Conservation (phyloP, 2,329 filamentous ascomycete genomes). For the Monilinia aucupariae region DNA sequence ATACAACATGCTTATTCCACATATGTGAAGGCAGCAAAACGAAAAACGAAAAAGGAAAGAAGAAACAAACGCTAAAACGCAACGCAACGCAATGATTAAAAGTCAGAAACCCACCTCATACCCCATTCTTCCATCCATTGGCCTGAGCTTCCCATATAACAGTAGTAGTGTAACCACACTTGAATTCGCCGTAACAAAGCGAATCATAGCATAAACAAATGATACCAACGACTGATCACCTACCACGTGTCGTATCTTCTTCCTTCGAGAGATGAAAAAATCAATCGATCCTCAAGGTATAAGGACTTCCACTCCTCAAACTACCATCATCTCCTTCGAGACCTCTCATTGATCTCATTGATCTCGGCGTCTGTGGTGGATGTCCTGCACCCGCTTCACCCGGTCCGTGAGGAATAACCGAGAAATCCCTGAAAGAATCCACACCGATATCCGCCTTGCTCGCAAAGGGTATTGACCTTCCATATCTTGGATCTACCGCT, state of each 20-base stretch:
- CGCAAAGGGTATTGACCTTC: constrained; percentile 19
- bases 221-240: neutral
- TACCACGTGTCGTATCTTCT: too few species aligned
- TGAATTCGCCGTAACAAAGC: neutral
- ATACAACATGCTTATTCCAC: neutral
- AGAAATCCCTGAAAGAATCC: constrained; percentile 28
- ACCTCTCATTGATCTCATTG: constrained; percentile 20
- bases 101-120: neutral
- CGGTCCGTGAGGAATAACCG: constrained; percentile 18
- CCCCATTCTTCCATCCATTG: neutral
- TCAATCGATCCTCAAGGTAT: constrained; percentile 27
- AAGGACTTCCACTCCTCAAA: constrained; percentile 26
- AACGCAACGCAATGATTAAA: neutral
- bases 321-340: constrained; percentile 11
- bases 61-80: neutral
- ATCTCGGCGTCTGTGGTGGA: neutral
- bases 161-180: neutral
- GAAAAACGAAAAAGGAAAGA: neutral
- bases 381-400: constrained; percentile 16
- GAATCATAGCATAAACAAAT: neutral
- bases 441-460: constrained; percentile 19
- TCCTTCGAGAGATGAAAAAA: neutral
- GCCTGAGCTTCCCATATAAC: neutral
- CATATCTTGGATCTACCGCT: constrained; percentile 32
- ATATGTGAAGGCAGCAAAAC: neutral